These are phyloP conservation scores for Solanum pinnatisectum DNA, from an alignment of 257 asterid genomes.

Conservation along the genomic window DNA sequence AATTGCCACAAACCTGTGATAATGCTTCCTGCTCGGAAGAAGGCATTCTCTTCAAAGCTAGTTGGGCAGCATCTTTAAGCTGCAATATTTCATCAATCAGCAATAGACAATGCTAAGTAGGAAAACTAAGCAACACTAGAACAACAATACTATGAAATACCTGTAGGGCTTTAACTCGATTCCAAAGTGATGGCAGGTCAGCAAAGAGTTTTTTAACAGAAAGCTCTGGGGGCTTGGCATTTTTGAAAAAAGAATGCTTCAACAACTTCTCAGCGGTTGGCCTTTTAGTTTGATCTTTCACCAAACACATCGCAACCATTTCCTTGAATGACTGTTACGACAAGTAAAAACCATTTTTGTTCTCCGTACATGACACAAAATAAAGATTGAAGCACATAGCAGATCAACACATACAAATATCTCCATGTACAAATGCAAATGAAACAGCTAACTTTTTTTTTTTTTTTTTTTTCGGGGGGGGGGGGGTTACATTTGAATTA, in stretches of 20 bases:
- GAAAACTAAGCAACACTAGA: constrained; percentile 1
- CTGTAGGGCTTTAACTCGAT: constrained; percentile 95
- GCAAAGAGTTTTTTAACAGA: constrained; percentile 74
- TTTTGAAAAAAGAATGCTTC: constrained; percentile 89
- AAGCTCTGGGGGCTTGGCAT: constrained; percentile 88
- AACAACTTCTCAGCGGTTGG: constrained; percentile 93
- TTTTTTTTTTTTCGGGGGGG: too few relatives aligned
- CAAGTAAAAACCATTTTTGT: not conserved
- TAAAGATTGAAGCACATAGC: not conserved
- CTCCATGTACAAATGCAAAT: not conserved
- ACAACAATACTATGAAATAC: constrained; percentile 24
- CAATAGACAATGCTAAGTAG: constrained; percentile 5
- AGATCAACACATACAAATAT: not conserved
- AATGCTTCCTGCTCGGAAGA: constrained; percentile 94
- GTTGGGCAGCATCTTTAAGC: constrained; percentile 95
- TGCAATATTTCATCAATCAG: constrained; percentile 24
- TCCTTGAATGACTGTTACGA: constrained; percentile 85
- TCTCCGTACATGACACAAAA: not conserved
- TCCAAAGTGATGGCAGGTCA: constrained; percentile 84
- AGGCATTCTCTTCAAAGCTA: constrained; percentile 88
- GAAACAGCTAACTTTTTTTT: not conserved
- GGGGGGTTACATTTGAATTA: not conserved
- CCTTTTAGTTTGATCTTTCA: constrained; percentile 95
- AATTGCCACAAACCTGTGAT: constrained; percentile 61
- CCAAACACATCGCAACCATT: constrained; percentile 99